Percentiles rank a stretch among this genome's conserved stretches.
These are phyloP conservation scores for Rhizopogon vinicolor DNA, from an alignment of 768 basidiomycete genomes.

Conservation along the genomic window DNA sequence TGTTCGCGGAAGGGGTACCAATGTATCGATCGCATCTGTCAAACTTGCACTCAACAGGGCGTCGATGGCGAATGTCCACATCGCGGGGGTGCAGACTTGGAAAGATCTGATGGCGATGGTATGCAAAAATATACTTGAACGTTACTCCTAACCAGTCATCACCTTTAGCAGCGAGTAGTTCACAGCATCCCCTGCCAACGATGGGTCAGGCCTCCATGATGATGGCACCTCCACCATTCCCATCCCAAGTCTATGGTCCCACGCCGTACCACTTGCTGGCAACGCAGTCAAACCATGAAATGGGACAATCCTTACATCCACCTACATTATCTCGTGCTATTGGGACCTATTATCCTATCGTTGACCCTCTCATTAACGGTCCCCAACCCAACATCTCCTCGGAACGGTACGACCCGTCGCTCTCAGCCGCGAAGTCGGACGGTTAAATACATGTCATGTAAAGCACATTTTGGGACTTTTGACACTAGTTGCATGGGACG, in stretches of 20 bases:
- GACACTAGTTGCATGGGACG: not conserved
- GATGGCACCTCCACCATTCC: conserved; percentile 15
- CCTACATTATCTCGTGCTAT: conserved; percentile 19
- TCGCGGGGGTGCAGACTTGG: conserved; percentile 19
- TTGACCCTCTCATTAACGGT: conserved; percentile 33
- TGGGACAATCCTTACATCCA: conserved; percentile 9
- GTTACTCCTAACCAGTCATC: conserved; percentile 3
- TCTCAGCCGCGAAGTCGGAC: not conserved
- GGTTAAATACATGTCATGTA: not conserved
- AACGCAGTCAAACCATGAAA: conserved; percentile 8
- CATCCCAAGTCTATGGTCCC: conserved; percentile 22
- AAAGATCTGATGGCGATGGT: conserved; percentile 22
- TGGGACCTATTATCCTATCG: conserved; percentile 34
- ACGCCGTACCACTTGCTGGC: conserved; percentile 24
- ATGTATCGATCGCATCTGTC: conserved; percentile 47
- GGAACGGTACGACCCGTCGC: conserved; percentile 26
- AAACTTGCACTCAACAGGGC: conserved; percentile 40
- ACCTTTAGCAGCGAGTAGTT: not conserved
- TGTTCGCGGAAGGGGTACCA: conserved; percentile 49
- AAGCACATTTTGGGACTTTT: too few species aligned
- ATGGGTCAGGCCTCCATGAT: conserved; percentile 13
- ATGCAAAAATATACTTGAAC: not conserved
- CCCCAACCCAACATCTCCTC: conserved; percentile 25
- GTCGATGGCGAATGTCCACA: conserved; percentile 43
- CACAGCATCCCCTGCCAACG: conserved; percentile 6